phyloP scores from a whole-genome alignment of 2,329 filamentous ascomycete genomes.

The Sporothrix luriei region DNA sequence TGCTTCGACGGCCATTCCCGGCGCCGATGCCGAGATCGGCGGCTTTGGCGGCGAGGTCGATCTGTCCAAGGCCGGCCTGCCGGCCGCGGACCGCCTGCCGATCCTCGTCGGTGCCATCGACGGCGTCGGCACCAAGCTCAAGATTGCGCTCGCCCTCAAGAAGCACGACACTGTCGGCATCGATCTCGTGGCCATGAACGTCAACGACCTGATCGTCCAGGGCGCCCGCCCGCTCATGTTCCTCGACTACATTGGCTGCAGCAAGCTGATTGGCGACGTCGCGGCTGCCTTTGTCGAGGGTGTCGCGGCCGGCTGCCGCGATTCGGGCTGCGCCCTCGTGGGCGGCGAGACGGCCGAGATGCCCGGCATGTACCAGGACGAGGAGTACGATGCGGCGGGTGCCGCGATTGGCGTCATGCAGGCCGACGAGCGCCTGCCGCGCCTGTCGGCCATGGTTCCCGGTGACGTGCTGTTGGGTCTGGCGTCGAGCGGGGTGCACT shows the following conservation, averaged over 20 bases:
- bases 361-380: constrained; percentile 87
- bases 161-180: constrained; percentile 95
- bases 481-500: constrained; percentile 84
- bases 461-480: constrained; percentile 88
- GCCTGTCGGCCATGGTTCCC: constrained; percentile 70
- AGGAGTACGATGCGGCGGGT: constrained; percentile 92
- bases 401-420: constrained; percentile 84
- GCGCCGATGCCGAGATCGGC: constrained; percentile 90
- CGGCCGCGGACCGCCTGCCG: constrained; percentile 74
- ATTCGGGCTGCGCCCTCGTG: constrained; percentile 86
- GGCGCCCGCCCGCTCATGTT: constrained; percentile 94
- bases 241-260: constrained; percentile 96
- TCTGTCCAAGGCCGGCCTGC: constrained; percentile 72
- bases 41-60: constrained; percentile 91
- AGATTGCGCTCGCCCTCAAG: constrained; percentile 85
- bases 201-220: constrained; percentile 96
- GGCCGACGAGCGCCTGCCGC: constrained; percentile 70
- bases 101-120: constrained; percentile 93
- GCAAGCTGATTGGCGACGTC: constrained; percentile 74
- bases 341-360: constrained; percentile 98
- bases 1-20: constrained; percentile 78
- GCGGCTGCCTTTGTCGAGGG: constrained; percentile 88
- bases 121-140: constrained; percentile 94
- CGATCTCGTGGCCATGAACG: constrained; percentile 97
- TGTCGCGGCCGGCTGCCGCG: constrained; percentile 82